These are phyloP conservation scores for Yarrowia yakushimensis DNA, from an alignment of 805 yeast genomes.

Conservation along the genomic window DNA sequence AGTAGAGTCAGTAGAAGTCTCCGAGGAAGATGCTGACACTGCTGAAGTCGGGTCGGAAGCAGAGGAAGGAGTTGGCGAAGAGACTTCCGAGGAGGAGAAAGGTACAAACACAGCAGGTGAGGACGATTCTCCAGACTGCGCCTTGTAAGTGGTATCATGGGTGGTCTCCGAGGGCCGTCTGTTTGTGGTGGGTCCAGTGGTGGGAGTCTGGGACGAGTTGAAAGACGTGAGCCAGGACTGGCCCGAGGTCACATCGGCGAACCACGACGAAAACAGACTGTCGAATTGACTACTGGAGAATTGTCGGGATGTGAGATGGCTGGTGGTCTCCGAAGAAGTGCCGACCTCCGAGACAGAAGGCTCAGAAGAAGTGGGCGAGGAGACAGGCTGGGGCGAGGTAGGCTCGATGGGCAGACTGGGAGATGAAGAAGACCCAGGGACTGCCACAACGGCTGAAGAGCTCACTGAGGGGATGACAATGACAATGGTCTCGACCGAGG, in stretches of 20 bases:
- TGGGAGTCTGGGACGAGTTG: conserved; percentile 12
- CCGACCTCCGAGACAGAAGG: neutral
- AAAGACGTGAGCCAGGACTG: conserved; percentile 16
- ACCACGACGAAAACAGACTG: conserved; percentile 7
- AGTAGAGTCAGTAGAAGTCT: neutral
- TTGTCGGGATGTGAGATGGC: conserved; percentile 22
- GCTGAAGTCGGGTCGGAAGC: neutral
- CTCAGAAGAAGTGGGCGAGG: neutral
- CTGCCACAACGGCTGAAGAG: neutral
- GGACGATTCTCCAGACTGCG: neutral
- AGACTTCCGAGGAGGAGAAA: conserved; percentile 9
- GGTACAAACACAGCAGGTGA: neutral
- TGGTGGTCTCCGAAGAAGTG: neutral
- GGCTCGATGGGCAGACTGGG: neutral
- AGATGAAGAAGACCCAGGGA: neutral
- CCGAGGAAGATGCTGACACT: conserved; percentile 21
- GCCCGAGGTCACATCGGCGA: conserved; percentile 1
- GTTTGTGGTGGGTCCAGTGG: conserved; percentile 11
- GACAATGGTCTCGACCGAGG: neutral
- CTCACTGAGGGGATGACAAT: conserved; percentile 6
- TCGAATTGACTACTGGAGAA: conserved; percentile 2
- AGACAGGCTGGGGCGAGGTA: neutral
- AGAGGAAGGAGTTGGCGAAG: conserved; percentile 23
- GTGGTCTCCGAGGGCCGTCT: neutral
- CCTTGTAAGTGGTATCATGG: neutral